Percentiles rank a stretch among this genome's conserved stretches.
Evolutionary conservation across 192 early-diverging fungal genomes (phyloP).

Genomic region (Backusella morwellensis): DNA sequence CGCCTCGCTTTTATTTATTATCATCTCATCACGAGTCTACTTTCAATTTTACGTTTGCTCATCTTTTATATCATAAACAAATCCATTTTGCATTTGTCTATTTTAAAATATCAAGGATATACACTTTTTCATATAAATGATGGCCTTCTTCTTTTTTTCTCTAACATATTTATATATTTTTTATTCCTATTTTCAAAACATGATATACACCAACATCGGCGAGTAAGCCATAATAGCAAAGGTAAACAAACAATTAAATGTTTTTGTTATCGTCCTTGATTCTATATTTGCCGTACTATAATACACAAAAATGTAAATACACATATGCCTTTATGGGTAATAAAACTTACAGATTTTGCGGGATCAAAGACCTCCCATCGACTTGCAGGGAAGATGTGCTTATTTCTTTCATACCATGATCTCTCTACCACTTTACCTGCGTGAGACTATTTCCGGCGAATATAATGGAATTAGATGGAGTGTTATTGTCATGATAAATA

Average conservation of each 20-base stretch:
- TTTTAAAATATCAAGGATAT: neutral
- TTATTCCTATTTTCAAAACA: neutral
- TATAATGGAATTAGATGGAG: no score
- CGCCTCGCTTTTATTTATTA: neutral
- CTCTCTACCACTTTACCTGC: constrained; percentile 93
- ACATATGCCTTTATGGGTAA: neutral
- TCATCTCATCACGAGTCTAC: neutral
- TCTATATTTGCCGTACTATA: constrained; percentile 60
- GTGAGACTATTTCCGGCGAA: constrained; percentile 60
- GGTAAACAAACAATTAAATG: neutral
- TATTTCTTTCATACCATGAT: constrained; percentile 89
- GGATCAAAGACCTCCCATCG: constrained; percentile 94
- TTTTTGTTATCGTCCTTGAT: constrained; percentile 12
- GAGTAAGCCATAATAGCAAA: neutral
- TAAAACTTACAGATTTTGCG: constrained; percentile 57
- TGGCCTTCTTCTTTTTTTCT: neutral
- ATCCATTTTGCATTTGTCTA: neutral
- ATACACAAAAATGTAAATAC: neutral
- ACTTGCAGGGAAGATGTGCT: constrained; percentile 93
- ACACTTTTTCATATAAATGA: neutral
- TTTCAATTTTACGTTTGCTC: no score
- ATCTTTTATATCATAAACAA: no score
- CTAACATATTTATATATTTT: neutral
- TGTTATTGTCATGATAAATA: no score
- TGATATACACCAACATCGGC: neutral